A percentile compares a stretch with the other conserved stretches of the same genome.
Conservation (phyloP, 177 flowering plant genomes). For the Tripterygium wilfordii region DNA sequence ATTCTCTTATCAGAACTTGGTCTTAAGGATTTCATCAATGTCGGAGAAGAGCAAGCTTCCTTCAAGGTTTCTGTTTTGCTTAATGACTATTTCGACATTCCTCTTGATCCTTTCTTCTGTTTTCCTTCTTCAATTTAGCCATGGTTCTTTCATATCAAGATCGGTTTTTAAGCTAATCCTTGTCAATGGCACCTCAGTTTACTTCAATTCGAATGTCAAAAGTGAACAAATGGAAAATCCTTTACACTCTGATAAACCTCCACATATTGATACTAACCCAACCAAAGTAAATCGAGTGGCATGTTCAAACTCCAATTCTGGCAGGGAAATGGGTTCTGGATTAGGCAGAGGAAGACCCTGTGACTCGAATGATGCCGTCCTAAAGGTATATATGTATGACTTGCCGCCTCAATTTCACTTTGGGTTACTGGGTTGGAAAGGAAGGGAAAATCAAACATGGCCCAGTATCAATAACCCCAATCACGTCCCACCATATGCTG, state of each 20-base stretch:
- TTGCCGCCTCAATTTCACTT: conserved; percentile 84
- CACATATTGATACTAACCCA: conserved; percentile 6
- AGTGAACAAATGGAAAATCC: conserved; percentile 9
- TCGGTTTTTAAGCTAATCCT: conserved; percentile 48
- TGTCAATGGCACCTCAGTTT: conserved; percentile 30
- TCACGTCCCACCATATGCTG: conserved; percentile 61
- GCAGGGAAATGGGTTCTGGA: conserved; percentile 8
- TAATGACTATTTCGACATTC: conserved; percentile 39
- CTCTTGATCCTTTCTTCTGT: conserved; percentile 40
- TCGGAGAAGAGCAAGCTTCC: conserved; percentile 43
- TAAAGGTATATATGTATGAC: conserved; percentile 76
- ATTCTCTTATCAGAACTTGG: not conserved
- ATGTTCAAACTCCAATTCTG: conserved; percentile 9
- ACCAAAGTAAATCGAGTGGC: conserved; percentile 1
- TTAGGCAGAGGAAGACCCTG: conserved; percentile 20
- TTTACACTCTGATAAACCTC: conserved; percentile 10
- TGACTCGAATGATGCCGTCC: conserved; percentile 26
- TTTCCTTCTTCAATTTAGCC: conserved; percentile 34
- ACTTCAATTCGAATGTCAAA: conserved; percentile 17
- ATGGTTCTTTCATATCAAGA: conserved; percentile 24
- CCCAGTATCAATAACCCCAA: conserved; percentile 38
- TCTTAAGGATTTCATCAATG: conserved; percentile 23
- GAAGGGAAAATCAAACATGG: conserved; percentile 41
- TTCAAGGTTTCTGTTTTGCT: conserved; percentile 34
- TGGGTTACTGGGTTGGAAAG: conserved; percentile 67